These are phyloP conservation scores for Lachnellula subtilissima DNA, from an alignment of 2,329 filamentous ascomycete species.

Conservation along the genomic window DNA sequence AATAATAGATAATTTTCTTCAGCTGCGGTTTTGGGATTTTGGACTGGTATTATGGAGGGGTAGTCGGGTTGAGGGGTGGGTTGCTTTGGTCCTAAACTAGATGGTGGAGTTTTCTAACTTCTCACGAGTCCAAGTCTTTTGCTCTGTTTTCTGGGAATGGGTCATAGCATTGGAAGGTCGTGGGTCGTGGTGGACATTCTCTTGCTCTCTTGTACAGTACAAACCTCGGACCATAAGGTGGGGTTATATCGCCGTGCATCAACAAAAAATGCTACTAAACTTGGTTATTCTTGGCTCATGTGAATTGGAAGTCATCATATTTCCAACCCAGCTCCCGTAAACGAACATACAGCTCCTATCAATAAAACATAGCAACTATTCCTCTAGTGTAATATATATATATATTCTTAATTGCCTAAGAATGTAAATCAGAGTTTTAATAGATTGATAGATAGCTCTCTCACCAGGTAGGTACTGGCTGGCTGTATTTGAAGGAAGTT, in stretches of 20 bases:
- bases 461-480: too few species aligned
- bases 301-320: neutral
- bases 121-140: neutral
- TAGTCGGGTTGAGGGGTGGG: neutral
- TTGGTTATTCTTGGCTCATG: neutral
- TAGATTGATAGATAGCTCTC: too few species aligned
- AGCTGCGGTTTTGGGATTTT: constrained; percentile 1
- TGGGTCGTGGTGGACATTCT: neutral
- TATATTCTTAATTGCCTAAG: too few species aligned
- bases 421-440: too few species aligned
- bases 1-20: constrained; percentile 23
- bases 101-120: neutral
- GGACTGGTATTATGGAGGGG: neutral
- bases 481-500: too few species aligned
- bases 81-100: neutral
- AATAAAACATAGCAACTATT: too few species aligned
- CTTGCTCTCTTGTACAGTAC: constrained; percentile 1
- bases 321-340: too few species aligned
- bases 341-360: too few species aligned
- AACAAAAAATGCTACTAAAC: neutral
- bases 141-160: neutral
- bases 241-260: neutral
- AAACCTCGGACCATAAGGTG: neutral
- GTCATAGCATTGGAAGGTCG: neutral
- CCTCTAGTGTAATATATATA: too few species aligned